These are phyloP conservation scores for Willaertia magna DNA, from an alignment of 208 protist genomes.

Conservation along the genomic window DNA sequence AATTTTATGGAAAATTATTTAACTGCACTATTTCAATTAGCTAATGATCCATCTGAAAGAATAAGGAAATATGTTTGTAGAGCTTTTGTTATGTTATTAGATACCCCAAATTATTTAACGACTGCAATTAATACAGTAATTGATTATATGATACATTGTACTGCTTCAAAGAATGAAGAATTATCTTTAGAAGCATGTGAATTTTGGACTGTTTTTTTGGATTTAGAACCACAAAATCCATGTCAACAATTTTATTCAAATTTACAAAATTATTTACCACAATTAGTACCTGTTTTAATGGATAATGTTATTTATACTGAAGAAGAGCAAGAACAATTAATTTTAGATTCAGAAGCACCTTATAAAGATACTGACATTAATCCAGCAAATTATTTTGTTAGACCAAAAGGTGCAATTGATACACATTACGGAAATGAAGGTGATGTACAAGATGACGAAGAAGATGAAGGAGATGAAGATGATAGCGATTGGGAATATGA, in stretches of 20 bases:
- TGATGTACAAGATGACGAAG: constrained; percentile 23
- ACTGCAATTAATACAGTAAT: neutral
- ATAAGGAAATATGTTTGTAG: neutral
- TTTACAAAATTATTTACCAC: neutral
- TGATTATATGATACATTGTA: neutral
- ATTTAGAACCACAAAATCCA: neutral
- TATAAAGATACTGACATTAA: neutral
- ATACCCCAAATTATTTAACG: neutral
- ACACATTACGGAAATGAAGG: constrained; percentile 46
- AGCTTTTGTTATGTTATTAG: neutral
- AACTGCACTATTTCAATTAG: neutral
- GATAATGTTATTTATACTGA: neutral
- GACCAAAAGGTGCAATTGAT: neutral
- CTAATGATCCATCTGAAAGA: neutral
- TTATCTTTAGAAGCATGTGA: neutral
- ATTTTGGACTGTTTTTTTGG: neutral
- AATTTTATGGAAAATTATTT: neutral
- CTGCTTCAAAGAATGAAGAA: neutral
- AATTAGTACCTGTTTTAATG: neutral
- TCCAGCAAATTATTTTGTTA: neutral
- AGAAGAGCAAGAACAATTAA: neutral
- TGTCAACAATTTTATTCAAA: neutral
- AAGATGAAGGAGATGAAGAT: constrained; percentile 53
- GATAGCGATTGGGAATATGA: constrained; percentile 31
- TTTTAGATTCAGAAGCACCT: neutral